Conservation (phyloP, 2,329 filamentous ascomycete species). For the Fusarium papillatum region DNA sequence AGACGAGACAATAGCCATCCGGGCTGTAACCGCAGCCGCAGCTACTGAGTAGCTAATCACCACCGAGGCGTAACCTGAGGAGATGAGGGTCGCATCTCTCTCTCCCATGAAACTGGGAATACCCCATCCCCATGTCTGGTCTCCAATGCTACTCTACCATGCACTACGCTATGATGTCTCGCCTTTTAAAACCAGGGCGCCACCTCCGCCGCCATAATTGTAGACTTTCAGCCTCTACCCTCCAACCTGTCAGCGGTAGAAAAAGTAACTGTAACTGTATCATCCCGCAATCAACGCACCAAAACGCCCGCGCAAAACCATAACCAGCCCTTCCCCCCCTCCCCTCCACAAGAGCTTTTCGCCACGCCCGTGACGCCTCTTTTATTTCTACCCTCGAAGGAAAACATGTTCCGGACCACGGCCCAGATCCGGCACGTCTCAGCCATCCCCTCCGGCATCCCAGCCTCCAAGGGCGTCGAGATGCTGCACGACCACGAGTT, state of each 20-base stretch:
- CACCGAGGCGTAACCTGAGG: not conserved
- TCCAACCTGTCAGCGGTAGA: not conserved
- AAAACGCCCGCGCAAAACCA: not conserved
- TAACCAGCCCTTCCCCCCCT: not conserved
- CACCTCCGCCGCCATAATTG: slow-evolving; percentile 8
- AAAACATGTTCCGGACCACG: slow-evolving; percentile 59
- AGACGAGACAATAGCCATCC: not conserved
- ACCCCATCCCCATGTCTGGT: not conserved
- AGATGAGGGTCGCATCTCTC: not conserved
- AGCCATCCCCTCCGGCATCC: slow-evolving; percentile 54
- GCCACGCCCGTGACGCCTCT: not conserved
- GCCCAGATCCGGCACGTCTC: slow-evolving; percentile 58
- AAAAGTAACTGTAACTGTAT: not conserved
- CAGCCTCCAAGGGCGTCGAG: slow-evolving; percentile 54
- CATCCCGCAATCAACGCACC: not conserved
- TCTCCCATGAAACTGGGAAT: not conserved
- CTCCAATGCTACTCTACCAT: not conserved
- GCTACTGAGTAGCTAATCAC: not conserved
- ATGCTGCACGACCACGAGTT: slow-evolving; percentile 65
- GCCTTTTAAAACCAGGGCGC: slow-evolving; percentile 4
- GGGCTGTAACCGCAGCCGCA: not conserved
- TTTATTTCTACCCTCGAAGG: not conserved
- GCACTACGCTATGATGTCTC: not conserved
- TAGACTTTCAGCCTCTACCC: not conserved
- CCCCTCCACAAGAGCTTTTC: not conserved